These are phyloP conservation scores for Colletotrichum musicola DNA, from an alignment of 2,329 filamentous ascomycete species.

Conservation along the genomic window DNA sequence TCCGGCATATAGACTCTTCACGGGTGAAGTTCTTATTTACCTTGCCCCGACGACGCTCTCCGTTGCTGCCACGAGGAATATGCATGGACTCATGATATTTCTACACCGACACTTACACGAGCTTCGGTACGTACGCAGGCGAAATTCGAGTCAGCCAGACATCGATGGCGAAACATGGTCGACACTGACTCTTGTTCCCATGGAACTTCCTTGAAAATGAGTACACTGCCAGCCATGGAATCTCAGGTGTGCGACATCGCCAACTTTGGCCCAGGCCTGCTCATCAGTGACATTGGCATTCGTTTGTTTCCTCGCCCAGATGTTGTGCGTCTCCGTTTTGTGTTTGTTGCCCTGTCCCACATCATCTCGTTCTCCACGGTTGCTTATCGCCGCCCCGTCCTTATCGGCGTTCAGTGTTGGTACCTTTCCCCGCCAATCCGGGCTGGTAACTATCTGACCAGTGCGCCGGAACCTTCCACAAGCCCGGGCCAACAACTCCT, in stretches of 20 bases:
- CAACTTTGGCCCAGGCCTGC: too few relatives aligned
- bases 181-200: background rate
- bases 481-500: constrained; percentile 7
- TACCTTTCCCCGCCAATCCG: background rate
- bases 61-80: background rate
- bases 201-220: background rate
- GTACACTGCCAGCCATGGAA: background rate
- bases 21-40: background rate
- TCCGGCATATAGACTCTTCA: too few relatives aligned
- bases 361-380: constrained; percentile 11
- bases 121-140: background rate
- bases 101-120: constrained; percentile 33
- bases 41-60: background rate
- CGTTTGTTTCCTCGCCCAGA: background rate
- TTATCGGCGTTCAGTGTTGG: constrained; percentile 14
- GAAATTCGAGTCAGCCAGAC: constrained; percentile 29
- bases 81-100: background rate
- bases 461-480: constrained; percentile 35
- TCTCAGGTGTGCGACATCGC: too few relatives aligned
- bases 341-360: background rate
- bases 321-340: constrained; percentile 15
- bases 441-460: background rate
- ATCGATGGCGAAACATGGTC: constrained; percentile 7
- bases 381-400: constrained; percentile 18
- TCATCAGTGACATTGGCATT: too few relatives aligned